Conservation (phyloP, 75 land plant species). For the Selaginella moellendorffii region DNA sequence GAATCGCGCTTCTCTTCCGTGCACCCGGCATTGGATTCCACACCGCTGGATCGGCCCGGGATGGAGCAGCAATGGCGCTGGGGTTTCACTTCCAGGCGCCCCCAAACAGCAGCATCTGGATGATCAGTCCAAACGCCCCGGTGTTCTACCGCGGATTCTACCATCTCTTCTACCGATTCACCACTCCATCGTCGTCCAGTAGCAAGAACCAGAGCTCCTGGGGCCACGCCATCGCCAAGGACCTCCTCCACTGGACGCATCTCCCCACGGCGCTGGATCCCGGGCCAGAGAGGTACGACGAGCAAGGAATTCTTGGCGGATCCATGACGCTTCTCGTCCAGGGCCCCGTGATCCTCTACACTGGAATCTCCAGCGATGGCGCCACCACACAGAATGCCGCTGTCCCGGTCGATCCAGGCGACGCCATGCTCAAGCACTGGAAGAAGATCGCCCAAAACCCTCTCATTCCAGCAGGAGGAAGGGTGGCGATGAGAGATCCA, state of each 20-base stretch:
- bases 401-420: constrained; percentile 38
- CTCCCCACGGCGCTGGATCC: constrained; percentile 57
- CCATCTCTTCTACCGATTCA: too few relatives aligned
- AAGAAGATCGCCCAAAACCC: constrained; percentile 48
- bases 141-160: too few relatives aligned
- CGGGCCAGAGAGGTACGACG: constrained; percentile 68
- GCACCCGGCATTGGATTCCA: too few relatives aligned
- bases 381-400: constrained; percentile 62
- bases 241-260: constrained; percentile 57
- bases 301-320: constrained; percentile 70
- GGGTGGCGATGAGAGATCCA: neutral
- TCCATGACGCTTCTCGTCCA: constrained; percentile 55
- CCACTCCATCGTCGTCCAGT: too few relatives aligned
- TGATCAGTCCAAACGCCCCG: too few relatives aligned
- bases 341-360: constrained; percentile 47
- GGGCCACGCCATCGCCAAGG: constrained; percentile 73
- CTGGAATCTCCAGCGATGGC: constrained; percentile 41
- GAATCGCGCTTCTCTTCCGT: too few relatives aligned
- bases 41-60: too few relatives aligned
- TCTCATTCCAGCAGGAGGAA: constrained; percentile 36
- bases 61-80: too few relatives aligned
- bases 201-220: too few relatives aligned
- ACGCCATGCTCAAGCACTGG: constrained; percentile 55
- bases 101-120: too few relatives aligned
- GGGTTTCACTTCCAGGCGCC: too few relatives aligned